Evolutionary conservation across 2,329 filamentous ascomycete species (phyloP).

Genomic region (Fusarium sp.): DNA sequence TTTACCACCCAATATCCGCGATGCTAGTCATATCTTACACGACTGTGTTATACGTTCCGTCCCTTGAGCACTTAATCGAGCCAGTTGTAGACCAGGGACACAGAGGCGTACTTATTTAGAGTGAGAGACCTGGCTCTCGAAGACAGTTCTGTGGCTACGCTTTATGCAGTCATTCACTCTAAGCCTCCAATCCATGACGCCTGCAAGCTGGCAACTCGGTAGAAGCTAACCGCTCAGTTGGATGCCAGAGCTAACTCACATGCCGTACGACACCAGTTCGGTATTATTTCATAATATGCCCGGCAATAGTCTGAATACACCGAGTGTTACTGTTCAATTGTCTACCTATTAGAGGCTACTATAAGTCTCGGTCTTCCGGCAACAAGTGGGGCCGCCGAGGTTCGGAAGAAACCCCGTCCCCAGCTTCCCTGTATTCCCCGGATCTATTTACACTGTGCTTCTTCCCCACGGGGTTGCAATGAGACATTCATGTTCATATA

Average conservation of each 20-base stretch:
- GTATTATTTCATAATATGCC: not conserved
- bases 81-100: not conserved
- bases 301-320: not conserved
- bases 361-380: not conserved
- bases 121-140: not conserved
- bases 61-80: no score
- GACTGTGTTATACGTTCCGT: no score
- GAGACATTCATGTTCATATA: no score
- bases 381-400: not conserved
- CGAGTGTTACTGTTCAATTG: not conserved
- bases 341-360: not conserved
- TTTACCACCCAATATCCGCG: no score
- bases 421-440: not conserved
- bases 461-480: not conserved
- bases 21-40: no score
- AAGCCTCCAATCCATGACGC: not conserved
- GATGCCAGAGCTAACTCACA: not conserved
- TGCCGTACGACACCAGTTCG: not conserved
- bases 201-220: not conserved
- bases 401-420: not conserved
- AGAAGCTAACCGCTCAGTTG: not conserved
- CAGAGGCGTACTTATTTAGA: not conserved
- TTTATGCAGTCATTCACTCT: not conserved
- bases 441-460: not conserved
- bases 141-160: not conserved